Base-by-base conservation (phyloP, 495 filamentous ascomycete species). In the Aspergillus kassunensis region DNA sequence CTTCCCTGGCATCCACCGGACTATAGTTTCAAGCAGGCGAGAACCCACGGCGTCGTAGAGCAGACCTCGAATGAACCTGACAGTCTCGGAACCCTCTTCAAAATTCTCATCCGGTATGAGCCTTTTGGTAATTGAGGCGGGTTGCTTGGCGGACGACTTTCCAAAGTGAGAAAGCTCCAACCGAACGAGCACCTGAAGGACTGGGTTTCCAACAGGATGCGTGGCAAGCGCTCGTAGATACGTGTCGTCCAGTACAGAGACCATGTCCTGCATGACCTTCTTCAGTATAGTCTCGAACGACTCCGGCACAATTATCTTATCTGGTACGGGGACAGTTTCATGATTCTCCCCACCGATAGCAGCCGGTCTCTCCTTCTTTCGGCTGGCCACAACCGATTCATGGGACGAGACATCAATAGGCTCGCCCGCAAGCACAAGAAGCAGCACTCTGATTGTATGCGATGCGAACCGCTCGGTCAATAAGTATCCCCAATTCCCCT, bases 31-130 rank as follows among this genome's bases (percentile, higher is more conserved):
- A 10, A 96, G 78, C 4, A 98, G 76, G 25, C 91, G 85, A 5
- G 91, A 96, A 4, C 95, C 95, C 20, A 97, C 81, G 0, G 87
- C 72, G 61, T 96, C 89, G 62, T 97, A 97, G 19, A 97, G 67
- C 55, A 97, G 77, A 30, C 87, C 84, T 55, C 88, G 88, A 64
- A 97, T 80, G 63, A 97, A 97, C 8, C 72, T 69, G 24, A 77
- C 76, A 44, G 76, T 84, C 53, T 81, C 79, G 2, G 75, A 79
- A 5, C 74, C 81, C 52, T 81, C 78, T 23, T 72, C 71, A 13
- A 81, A 72, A 6, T 81, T 70, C 52, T 87, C 80, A 56, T 88
- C 85, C 0, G 85, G 84, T 7, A 89, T 70, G 8, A 90, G 67
- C 53, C 77, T 74, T 24, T 72, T 76, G 10, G 85, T 74, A 29